Percentiles rank a stretch among this genome's conserved stretches.
Evolutionary conservation across 1,139 yeast species (phyloP).

Genomic region (Nakaseomyces glabratus): DNA sequence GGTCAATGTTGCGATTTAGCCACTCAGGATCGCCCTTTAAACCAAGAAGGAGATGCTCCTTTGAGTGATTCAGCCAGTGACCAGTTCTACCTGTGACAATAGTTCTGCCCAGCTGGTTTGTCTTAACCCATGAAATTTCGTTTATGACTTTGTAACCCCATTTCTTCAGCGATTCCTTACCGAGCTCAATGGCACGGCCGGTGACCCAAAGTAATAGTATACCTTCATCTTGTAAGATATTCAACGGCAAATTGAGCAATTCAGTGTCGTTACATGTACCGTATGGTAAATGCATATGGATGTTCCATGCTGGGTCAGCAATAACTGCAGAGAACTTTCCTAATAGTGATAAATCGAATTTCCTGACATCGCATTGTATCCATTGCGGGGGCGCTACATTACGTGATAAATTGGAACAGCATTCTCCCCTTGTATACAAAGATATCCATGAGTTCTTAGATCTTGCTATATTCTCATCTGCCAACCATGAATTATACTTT

Average conservation of each 20-base stretch:
- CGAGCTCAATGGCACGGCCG: slow-evolving; percentile 83
- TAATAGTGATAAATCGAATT: slow-evolving; percentile 54
- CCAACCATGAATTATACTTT: slow-evolving; percentile 27
- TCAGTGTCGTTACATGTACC: slow-evolving; percentile 73
- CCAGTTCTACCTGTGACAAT: slow-evolving; percentile 95
- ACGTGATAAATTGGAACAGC: slow-evolving; percentile 33
- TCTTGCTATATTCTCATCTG: slow-evolving; percentile 21
- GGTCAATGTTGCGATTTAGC: slow-evolving; percentile 57
- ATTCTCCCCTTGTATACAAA: slow-evolving; percentile 51
- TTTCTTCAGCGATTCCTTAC: slow-evolving; percentile 59
- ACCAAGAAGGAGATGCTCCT: slow-evolving; percentile 82
- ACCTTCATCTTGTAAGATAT: slow-evolving; percentile 72
- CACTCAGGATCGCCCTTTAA: slow-evolving; percentile 73
- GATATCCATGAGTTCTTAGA: slow-evolving; percentile 17
- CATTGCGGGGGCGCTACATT: slow-evolving; percentile 57
- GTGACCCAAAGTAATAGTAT: slow-evolving; percentile 85
- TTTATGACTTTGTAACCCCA: slow-evolving; percentile 81
- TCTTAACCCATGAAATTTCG: slow-evolving; percentile 83
- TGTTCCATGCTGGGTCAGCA: slow-evolving; percentile 90
- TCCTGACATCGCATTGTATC: slow-evolving; percentile 76
- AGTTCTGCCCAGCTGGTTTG: slow-evolving; percentile 78
- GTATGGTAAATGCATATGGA: slow-evolving; percentile 72
- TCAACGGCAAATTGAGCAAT: slow-evolving; percentile 55
- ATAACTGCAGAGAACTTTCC: slow-evolving; percentile 84
- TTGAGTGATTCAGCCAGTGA: slow-evolving; percentile 93